These are phyloP conservation scores for Debaryomyces subglobosus DNA, from an alignment of 1,139 yeast species.

Conservation along the genomic window DNA sequence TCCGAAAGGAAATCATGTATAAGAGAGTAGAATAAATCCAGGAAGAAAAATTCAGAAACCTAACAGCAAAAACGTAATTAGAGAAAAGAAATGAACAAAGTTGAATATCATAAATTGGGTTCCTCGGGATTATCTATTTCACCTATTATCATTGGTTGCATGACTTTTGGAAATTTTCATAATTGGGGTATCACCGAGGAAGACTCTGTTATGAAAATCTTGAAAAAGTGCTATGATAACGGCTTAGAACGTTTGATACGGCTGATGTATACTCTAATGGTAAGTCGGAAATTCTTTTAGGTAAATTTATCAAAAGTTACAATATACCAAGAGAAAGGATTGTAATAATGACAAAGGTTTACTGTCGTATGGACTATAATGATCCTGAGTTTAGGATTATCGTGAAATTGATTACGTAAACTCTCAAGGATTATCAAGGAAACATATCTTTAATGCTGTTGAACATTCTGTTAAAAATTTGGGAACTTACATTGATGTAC, in stretches of 20 bases:
- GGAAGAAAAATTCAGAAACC: no score
- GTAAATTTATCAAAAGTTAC: constrained; percentile 41
- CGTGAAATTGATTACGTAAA: constrained; percentile 20
- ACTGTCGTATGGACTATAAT: constrained; percentile 15
- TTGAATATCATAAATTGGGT: constrained; percentile 29
- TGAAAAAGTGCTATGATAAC: constrained; percentile 45
- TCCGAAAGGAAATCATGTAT: no score
- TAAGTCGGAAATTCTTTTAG: constrained; percentile 40
- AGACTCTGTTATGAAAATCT: constrained; percentile 21
- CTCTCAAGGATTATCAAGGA: constrained; percentile 49
- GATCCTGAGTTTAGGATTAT: constrained; percentile 12
- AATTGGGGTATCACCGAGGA: constrained; percentile 48
- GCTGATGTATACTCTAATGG: constrained; percentile 54
- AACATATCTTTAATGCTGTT: constrained; percentile 56
- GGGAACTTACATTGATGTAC: constrained; percentile 55
- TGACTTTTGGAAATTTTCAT: constrained; percentile 50
- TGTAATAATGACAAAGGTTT: constrained; percentile 41
- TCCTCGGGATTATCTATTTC: constrained; percentile 55
- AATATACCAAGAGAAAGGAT: constrained; percentile 20
- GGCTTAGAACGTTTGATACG: constrained; percentile 51
- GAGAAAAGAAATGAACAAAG: not conserved
- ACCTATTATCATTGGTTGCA: constrained; percentile 57
- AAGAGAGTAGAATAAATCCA: no score
- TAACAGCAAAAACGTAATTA: no score
- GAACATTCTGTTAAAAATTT: constrained; percentile 50